Evolutionary conservation across 352 stramenopile genomes (phyloP).

Genomic region (Phytophthora uliginosa): DNA sequence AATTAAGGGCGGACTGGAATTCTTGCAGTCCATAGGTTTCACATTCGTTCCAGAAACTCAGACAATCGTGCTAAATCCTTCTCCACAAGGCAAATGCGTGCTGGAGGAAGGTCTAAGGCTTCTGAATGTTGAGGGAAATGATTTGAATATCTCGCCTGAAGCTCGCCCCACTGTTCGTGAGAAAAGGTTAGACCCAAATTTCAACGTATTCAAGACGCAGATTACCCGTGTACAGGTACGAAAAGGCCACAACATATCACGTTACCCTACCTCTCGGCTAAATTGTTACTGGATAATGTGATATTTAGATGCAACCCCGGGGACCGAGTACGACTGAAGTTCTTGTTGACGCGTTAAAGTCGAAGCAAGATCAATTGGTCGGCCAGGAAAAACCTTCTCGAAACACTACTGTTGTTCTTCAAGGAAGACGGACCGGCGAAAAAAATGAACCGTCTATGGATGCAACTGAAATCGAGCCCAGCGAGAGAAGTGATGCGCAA

Average conservation of each 20-base stretch:
- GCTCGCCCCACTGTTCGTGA: conserved; percentile 61
- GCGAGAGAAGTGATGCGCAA: conserved; percentile 62
- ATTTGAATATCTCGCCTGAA: conserved; percentile 66
- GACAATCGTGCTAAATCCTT: conserved; percentile 50
- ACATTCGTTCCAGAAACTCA: conserved; percentile 54
- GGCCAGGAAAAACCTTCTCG: conserved; percentile 65
- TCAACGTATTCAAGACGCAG: conserved; percentile 87
- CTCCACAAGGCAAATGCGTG: conserved; percentile 27
- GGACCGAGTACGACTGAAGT: conserved; percentile 84
- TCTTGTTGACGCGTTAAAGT: conserved; percentile 79
- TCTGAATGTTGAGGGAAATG: conserved; percentile 81
- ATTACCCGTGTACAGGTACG: conserved; percentile 85
- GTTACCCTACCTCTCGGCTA: not conserved
- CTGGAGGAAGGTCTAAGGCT: conserved; percentile 68
- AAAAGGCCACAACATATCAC: not conserved
- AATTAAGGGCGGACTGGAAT: conserved; percentile 76
- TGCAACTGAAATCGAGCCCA: conserved; percentile 38
- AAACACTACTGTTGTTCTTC: conserved; percentile 72
- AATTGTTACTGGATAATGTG: conserved; percentile 5
- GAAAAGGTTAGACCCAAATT: conserved; percentile 47
- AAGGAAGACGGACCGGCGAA: conserved; percentile 14
- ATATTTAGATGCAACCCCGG: conserved; percentile 77
- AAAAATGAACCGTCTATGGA: conserved; percentile 19
- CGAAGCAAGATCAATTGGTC: conserved; percentile 80
- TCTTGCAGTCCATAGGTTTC: conserved; percentile 80